Conservation (phyloP, 495 filamentous ascomycete genomes). For the Viridothelium virens region DNA sequence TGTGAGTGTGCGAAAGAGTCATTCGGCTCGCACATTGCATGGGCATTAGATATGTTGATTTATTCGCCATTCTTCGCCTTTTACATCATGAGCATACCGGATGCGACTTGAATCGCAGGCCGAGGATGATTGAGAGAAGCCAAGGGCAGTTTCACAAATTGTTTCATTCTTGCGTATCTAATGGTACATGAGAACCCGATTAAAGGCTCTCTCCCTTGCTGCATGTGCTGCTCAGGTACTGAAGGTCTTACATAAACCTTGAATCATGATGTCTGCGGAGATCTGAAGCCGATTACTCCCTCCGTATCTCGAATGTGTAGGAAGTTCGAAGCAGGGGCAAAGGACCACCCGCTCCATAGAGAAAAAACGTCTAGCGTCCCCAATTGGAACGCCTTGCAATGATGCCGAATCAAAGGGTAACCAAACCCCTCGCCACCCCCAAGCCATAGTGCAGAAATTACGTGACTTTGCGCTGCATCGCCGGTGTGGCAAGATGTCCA, state of each 20-base stretch:
- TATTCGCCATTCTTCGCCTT: too few relatives aligned
- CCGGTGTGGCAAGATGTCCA: background rate
- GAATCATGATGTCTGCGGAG: background rate
- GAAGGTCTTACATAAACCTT: background rate
- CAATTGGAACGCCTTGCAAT: slow-evolving; percentile 1
- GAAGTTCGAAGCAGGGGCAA: background rate
- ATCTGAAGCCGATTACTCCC: background rate
- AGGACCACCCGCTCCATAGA: background rate
- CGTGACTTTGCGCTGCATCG: background rate
- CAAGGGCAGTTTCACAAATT: background rate
- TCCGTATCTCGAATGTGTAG: background rate
- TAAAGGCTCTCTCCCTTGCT: background rate
- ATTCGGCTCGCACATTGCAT: too few relatives aligned
- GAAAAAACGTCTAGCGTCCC: background rate
- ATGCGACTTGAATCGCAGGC: too few relatives aligned
- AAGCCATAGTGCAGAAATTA: background rate
- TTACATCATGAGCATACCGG: too few relatives aligned
- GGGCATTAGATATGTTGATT: too few relatives aligned
- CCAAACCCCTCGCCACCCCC: background rate
- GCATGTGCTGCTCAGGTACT: background rate
- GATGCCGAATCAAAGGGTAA: background rate
- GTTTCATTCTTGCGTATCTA: background rate
- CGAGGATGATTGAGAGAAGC: too few relatives aligned
- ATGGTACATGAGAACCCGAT: background rate
- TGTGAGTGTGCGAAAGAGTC: too few relatives aligned